Evolutionary conservation across 495 filamentous ascomycete genomes (phyloP), one percentile per base, ranked within the genome.

Genomic region (Penicillium argentinense): DNA sequence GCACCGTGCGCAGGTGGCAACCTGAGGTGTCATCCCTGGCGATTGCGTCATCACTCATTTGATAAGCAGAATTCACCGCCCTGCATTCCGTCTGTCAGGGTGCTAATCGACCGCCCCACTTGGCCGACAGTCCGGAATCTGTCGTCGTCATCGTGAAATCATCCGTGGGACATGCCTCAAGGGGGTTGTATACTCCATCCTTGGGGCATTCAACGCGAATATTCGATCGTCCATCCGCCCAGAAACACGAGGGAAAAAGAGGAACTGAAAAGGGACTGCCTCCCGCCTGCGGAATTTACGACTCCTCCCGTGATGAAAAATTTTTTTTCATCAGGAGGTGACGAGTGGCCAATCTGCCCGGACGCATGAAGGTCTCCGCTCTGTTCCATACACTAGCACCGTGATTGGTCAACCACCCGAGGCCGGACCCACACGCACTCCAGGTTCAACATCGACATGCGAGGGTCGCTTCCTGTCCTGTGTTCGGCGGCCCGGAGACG

Each of bases 131-230:
- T 39, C 21, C 16, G 33, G 21, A 36, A 50, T 39, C 54, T 53
- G 42, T 52, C 50, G 49, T 53, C 54, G 54, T 57, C 54, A 57
- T 57, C 54, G 46, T 57, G 54, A 57, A 57, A 53, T 57, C 54
- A 57, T 57, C 9, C 25, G 33, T 38, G 9, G 23, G 26, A 23
- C 11, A 47, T 47, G 33, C 37, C 19, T 14, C 22, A 40, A 5
- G 12, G 6, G 25, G 25, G 25, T n/a, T n/a, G 25, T 28, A 28
- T 28, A 28, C 25, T 28, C 25, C 25, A 5, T 12, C 12, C 25
- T 12, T 12, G 6, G 25, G 25, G 6, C 25, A 5, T 28, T 12
- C 25, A 28, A 6, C 25, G 25, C 25, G 25, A 28, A n/a, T n/a
- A n/a, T n/a, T n/a, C n/a, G n/a, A n/a, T n/a, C n/a, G n/a, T n/a